Percentiles rank a stretch among this genome's conserved stretches.
Evolutionary conservation across 73 alveolate genomes (phyloP).

Genomic region (Paramecium tetraurelia): DNA sequence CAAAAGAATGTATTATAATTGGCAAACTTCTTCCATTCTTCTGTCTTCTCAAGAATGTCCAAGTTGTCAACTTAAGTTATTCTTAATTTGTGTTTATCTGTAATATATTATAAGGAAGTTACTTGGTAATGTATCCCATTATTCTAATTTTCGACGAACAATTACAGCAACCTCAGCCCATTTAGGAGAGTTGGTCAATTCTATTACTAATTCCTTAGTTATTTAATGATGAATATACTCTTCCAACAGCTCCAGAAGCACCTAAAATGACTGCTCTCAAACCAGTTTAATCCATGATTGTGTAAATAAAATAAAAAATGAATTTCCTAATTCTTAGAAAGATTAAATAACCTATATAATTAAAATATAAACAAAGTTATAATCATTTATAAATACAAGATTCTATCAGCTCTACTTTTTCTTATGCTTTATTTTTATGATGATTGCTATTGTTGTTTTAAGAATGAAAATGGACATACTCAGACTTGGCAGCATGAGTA

Average conservation of each 20-base stretch:
- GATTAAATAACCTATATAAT: background rate
- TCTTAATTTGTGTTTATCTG: slow-evolving; percentile 36
- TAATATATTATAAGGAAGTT: background rate
- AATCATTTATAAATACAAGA: background rate
- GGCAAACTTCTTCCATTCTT: slow-evolving; percentile 33
- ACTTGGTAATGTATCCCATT: slow-evolving; percentile 31
- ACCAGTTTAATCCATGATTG: slow-evolving; percentile 18
- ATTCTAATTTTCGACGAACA: slow-evolving; percentile 46
- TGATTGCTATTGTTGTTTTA: background rate
- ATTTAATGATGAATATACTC: background rate
- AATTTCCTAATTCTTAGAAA: background rate
- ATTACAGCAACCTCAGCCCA: slow-evolving; percentile 53
- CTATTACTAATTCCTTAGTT: slow-evolving; percentile 38
- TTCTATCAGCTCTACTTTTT: background rate
- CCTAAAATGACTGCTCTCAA: slow-evolving; percentile 58
- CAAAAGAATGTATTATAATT: slow-evolving; percentile 54
- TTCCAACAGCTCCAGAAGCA: slow-evolving; percentile 62
- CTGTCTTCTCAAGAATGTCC: slow-evolving; percentile 19
- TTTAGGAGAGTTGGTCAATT: slow-evolving; percentile 12
- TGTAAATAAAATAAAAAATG: background rate
- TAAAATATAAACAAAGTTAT: background rate
- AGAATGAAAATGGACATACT: background rate
- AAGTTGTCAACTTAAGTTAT: slow-evolving; percentile 23
- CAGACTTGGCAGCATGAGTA: background rate
- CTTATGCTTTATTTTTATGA: background rate